phyloP scores from a whole-genome alignment of 2,329 filamentous ascomycete genomes.

The Periconia digitata region DNA sequence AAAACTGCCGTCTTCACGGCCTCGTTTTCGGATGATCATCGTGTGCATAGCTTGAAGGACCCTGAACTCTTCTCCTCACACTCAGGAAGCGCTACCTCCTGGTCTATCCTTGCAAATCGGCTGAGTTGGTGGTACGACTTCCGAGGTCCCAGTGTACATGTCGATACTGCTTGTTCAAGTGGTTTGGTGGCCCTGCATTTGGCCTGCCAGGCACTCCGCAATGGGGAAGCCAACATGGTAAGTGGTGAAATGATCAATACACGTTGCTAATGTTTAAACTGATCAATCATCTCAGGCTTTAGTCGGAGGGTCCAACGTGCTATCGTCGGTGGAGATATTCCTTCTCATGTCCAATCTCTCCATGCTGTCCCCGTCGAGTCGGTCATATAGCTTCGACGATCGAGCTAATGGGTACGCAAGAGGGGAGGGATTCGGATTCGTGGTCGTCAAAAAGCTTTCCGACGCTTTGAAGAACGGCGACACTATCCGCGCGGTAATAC shows the following conservation, averaged over 20 bases:
- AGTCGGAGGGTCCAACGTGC: constrained; percentile 9
- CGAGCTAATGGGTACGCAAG: constrained; percentile 64
- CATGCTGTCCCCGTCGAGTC: constrained; percentile 15
- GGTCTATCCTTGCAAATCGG: constrained; percentile 12
- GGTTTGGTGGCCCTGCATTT: constrained; percentile 18
- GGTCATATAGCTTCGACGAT: constrained; percentile 45
- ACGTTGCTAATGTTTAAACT: too few relatives aligned
- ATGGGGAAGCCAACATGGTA: constrained; percentile 4
- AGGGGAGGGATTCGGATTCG: constrained; percentile 57
- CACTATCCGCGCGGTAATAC: constrained; percentile 27
- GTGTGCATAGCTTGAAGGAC: not conserved
- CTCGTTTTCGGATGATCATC: not conserved
- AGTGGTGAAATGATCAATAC: too few relatives aligned
- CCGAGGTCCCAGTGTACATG: constrained; percentile 17
- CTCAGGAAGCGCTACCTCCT: constrained; percentile 26
- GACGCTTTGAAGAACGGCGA: constrained; percentile 45
- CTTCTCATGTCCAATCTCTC: constrained; percentile 5
- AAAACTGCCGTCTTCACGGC: constrained; percentile 4
- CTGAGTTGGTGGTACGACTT: constrained; percentile 24
- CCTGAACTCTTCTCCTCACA: not conserved
- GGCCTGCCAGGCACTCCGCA: constrained; percentile 10
- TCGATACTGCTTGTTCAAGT: constrained; percentile 27
- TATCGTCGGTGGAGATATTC: constrained; percentile 1
- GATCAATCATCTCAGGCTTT: constrained; percentile 6
- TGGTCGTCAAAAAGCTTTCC: constrained; percentile 38